Conservation (phyloP, 345 rosid genomes). For the Aegle marmelos region DNA sequence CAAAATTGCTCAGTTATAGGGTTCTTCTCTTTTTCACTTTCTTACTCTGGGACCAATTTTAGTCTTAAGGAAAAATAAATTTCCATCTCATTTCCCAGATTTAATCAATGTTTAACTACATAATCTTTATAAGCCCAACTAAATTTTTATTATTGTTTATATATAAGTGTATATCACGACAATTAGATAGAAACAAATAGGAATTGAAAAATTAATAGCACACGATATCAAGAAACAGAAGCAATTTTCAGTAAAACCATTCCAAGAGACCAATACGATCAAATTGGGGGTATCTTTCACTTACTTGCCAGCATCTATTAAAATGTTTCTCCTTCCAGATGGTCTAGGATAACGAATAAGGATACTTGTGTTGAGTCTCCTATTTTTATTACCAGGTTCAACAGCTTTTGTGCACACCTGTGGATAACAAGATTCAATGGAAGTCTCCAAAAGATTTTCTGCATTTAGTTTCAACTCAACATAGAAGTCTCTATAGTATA, state of each 20-base stretch:
- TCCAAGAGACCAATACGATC: background rate
- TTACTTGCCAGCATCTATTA: constrained; percentile 93
- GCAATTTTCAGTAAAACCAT: background rate
- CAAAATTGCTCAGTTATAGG: background rate
- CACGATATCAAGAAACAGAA: background rate
- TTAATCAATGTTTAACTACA: background rate
- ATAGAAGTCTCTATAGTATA: constrained; percentile 24
- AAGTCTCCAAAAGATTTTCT: constrained; percentile 7
- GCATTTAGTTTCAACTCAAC: background rate
- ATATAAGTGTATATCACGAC: background rate
- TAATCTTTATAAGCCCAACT: background rate
- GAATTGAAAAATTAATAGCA: background rate
- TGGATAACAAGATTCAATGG: constrained; percentile 12
- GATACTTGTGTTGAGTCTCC: constrained; percentile 74
- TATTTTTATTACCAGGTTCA: constrained; percentile 71
- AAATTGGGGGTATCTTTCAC: constrained; percentile 28
- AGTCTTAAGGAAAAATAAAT: background rate
- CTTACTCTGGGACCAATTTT: background rate
- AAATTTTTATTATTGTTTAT: background rate
- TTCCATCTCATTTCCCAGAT: background rate
- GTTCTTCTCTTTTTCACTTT: background rate
- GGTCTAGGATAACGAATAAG: constrained; percentile 61
- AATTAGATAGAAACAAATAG: background rate
- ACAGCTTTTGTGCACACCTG: constrained; percentile 83
- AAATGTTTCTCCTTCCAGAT: constrained; percentile 50